Percentiles rank a stretch among this genome's conserved stretches.
These are phyloP conservation scores for Komagataella phaffii DNA, from an alignment of 805 yeast genomes.

Conservation along the genomic window DNA sequence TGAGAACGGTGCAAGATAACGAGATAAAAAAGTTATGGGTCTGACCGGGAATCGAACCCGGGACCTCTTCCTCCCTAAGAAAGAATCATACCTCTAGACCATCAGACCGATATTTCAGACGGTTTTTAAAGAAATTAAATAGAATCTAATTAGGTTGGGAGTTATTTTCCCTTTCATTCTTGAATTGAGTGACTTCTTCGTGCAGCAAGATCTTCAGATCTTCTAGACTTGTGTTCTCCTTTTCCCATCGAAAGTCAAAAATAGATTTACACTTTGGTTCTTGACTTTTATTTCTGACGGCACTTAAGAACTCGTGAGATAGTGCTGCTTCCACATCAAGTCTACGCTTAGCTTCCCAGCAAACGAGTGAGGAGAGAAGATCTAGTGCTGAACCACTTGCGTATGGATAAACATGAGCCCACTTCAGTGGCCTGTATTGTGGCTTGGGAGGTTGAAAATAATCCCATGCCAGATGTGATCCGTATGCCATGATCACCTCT, in stretches of 20 bases:
- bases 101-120: conserved; percentile 1
- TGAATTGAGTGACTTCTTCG: conserved; percentile 41
- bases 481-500: conserved; percentile 26
- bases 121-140: background rate
- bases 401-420: conserved; percentile 49
- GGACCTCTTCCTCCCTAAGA: conserved; percentile 8
- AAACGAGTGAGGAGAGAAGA: conserved; percentile 38
- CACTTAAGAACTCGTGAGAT: conserved; percentile 37
- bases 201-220: conserved; percentile 34
- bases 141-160: background rate
- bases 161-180: conserved; percentile 13
- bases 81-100: conserved; percentile 7
- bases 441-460: conserved; percentile 28
- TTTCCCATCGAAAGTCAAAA: conserved; percentile 64
- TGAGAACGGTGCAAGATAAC: background rate
- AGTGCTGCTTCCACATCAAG: conserved; percentile 42
- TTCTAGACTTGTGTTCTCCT: conserved; percentile 19
- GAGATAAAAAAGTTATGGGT: background rate
- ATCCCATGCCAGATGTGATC: conserved; percentile 32
- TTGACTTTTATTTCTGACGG: conserved; percentile 37
- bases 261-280: conserved; percentile 38
- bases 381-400: conserved; percentile 39
- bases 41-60: conserved; percentile 8
- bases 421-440: conserved; percentile 25
- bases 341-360: conserved; percentile 52